Conservation (phyloP, 495 filamentous ascomycete species). For the Tuber brumale region DNA sequence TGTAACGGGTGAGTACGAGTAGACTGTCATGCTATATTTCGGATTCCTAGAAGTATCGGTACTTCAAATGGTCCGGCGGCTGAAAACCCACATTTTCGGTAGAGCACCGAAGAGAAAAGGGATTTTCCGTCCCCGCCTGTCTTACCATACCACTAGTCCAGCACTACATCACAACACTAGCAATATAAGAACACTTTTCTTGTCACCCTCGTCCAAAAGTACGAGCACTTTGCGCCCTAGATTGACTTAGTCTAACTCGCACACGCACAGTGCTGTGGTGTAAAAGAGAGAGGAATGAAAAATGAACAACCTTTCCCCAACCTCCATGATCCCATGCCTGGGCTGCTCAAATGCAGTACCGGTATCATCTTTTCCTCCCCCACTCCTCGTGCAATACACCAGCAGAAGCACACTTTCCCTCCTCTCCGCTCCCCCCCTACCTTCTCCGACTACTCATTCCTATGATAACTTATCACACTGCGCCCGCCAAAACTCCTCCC, state of each 20-base stretch:
- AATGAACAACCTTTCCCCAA: not conserved
- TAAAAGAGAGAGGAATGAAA: not conserved
- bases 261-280: not conserved
- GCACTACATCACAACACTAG: not conserved
- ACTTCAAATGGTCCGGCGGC: not conserved
- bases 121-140: not conserved
- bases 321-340: not conserved
- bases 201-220: not conserved
- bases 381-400: not conserved
- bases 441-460: not conserved
- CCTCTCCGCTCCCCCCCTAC: not conserved
- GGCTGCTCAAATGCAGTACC: not conserved
- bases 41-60: not conserved
- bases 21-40: not conserved
- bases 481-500: not conserved
- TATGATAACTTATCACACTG: not conserved
- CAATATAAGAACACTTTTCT: not conserved
- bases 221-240: not conserved
- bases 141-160: not conserved
- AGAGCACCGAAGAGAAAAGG: not conserved
- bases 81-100: not conserved
- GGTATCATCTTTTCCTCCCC: not conserved
- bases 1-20: not conserved
- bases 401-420: not conserved
- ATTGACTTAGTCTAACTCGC: too few species aligned